phyloP scores from a whole-genome alignment of 345 rosid species.

The Eucalyptus curtisii region DNA sequence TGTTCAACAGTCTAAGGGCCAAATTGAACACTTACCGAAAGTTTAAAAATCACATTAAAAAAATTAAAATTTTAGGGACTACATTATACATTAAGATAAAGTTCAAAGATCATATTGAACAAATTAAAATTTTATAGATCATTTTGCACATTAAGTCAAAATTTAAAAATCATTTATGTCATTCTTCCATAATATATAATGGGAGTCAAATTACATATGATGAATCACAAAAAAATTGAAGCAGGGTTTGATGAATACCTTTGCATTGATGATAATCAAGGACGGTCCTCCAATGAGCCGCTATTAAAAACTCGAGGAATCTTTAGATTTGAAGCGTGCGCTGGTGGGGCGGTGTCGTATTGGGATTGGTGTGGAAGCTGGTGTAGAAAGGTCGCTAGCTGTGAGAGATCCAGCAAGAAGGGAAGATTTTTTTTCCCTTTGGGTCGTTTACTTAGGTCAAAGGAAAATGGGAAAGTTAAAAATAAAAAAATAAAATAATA shows the following conservation, averaged over 20 bases:
- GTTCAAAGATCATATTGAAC: accelerated
- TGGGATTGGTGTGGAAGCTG: background rate
- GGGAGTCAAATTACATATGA: background rate
- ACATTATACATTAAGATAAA: too few relatives aligned
- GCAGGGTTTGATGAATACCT: background rate
- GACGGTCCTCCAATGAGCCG: background rate
- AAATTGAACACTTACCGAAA: background rate
- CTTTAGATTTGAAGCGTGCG: background rate
- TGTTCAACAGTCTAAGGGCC: too few relatives aligned
- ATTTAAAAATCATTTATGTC: too few relatives aligned
- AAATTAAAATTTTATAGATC: accelerated
- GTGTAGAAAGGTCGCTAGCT: background rate
- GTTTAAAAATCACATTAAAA: too few relatives aligned
- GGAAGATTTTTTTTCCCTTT: background rate
- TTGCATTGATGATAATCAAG: background rate
- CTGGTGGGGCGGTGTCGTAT: background rate
- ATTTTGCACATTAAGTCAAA: too few relatives aligned
- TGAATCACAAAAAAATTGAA: background rate
- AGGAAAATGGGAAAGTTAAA: background rate
- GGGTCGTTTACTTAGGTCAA: background rate
- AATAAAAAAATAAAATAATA: too few relatives aligned
- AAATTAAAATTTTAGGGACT: background rate
- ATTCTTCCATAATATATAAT: background rate
- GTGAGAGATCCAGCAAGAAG: background rate
- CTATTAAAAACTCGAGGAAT: background rate